Percentiles rank a stretch among this genome's conserved stretches.
phyloP scores from a whole-genome alignment of 23 red algal genomes.

The Chondrus crispus region DNA sequence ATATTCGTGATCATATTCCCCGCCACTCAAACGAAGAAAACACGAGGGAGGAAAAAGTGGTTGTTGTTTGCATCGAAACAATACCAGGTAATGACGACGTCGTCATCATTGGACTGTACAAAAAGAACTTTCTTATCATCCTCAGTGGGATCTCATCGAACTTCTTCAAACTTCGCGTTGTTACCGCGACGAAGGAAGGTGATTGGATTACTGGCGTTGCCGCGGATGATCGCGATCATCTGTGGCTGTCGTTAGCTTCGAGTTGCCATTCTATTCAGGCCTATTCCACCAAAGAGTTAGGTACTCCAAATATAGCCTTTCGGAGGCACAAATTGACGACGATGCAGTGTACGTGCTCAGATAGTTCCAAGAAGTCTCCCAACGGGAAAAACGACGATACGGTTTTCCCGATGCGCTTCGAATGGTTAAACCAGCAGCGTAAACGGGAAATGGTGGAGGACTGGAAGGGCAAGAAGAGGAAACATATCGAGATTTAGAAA shows the following conservation, averaged over 20 bases:
- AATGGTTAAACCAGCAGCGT: background rate
- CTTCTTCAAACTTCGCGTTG: too few species aligned
- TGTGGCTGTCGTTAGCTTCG: background rate
- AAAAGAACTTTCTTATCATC: background rate
- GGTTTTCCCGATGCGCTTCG: background rate
- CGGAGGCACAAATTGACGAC: background rate
- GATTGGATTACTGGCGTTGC: too few species aligned
- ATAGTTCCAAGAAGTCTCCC: background rate
- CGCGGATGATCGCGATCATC: too few species aligned
- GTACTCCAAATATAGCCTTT: background rate
- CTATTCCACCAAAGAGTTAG: background rate
- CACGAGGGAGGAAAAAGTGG: background rate
- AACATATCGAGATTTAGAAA: background rate
- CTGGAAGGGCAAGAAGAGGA: slow-evolving; percentile 24
- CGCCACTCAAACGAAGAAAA: background rate
- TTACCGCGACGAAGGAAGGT: too few species aligned
- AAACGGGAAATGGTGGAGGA: background rate
- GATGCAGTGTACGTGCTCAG: background rate
- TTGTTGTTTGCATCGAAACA: background rate
- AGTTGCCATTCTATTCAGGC: background rate
- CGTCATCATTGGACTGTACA: background rate
- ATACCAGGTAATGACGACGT: background rate
- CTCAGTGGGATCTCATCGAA: too few species aligned
- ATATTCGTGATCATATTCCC: background rate
- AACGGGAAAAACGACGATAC: background rate